Conservation (phyloP, 1,284 basidiomycete genomes). For the Chalciporus sp. region DNA sequence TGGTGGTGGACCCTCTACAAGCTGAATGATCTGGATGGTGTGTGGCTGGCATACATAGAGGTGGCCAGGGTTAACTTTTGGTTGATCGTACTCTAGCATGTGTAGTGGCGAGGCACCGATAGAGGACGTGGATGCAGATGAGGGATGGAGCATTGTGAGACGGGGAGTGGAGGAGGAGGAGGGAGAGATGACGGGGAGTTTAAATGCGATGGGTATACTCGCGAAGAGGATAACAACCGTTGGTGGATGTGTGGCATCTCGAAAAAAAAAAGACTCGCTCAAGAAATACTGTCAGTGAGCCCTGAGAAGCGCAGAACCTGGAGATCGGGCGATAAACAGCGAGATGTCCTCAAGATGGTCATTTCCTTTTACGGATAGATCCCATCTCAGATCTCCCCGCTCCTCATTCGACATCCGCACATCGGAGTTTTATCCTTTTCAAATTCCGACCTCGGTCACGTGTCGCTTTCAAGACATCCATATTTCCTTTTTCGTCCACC, state of each 20-base stretch:
- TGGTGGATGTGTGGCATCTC: constrained; percentile 14
- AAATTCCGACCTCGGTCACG: constrained; percentile 20
- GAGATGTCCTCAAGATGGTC: constrained; percentile 3
- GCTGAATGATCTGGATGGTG: constrained; percentile 69
- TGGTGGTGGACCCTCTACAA: constrained; percentile 64
- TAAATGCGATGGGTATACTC: constrained; percentile 23
- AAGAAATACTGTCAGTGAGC: constrained; percentile 3
- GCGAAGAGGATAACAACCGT: constrained; percentile 26
- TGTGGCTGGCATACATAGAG: constrained; percentile 55
- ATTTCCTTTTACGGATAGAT: constrained; percentile 8
- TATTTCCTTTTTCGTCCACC: constrained; percentile 23
- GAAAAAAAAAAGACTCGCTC: constrained; percentile 13
- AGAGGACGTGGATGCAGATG: constrained; percentile 33
- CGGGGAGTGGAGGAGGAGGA: background rate
- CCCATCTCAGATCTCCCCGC: constrained; percentile 29
- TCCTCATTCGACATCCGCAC: background rate
- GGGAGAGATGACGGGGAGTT: constrained; percentile 4
- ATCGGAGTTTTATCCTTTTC: background rate
- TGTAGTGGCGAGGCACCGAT: constrained; percentile 21
- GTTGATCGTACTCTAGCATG: constrained; percentile 35
- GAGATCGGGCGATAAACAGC: constrained; percentile 30
- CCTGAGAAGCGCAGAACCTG: constrained; percentile 14
- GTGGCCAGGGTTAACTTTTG: constrained; percentile 40
- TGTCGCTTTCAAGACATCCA: constrained; percentile 5
- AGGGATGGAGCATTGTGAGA: constrained; percentile 32